Conservation (phyloP, 495 filamentous ascomycete species). For the Aspergillus nidulans region DNA sequence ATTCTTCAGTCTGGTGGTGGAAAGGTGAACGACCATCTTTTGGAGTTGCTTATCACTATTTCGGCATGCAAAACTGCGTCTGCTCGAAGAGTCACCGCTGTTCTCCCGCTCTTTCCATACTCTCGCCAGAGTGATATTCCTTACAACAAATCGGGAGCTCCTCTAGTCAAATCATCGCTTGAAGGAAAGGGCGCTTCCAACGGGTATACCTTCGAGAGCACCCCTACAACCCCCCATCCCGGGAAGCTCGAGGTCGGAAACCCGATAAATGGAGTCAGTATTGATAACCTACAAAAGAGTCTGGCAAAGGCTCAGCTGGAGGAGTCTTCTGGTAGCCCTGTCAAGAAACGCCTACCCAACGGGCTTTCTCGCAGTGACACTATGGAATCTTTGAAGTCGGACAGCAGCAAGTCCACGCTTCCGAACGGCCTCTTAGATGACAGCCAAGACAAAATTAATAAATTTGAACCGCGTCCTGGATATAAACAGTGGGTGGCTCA, state of each 20-base stretch:
- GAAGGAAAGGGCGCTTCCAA: conserved; percentile 43
- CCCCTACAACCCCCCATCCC: conserved; percentile 77
- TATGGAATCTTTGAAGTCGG: conserved; percentile 52
- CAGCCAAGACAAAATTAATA: conserved; percentile 43
- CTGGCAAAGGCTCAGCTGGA: conserved; percentile 59
- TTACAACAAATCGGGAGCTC: conserved; percentile 91
- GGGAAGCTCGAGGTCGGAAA: conserved; percentile 58
- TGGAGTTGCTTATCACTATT: conserved; percentile 94
- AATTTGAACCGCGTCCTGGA: conserved; percentile 79
- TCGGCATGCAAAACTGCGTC: conserved; percentile 97
- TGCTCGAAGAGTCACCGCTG: conserved; percentile 84
- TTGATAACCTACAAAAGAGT: conserved; percentile 59
- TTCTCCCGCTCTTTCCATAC: conserved; percentile 95
- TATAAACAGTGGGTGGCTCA: conserved; percentile 99
- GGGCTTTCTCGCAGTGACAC: conserved; percentile 55
- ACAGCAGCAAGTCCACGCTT: conserved; percentile 23
- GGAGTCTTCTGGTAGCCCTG: conserved; percentile 42
- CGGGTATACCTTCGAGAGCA: conserved; percentile 90
- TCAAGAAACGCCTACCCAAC: conserved; percentile 37
- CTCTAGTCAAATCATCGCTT: conserved; percentile 63
- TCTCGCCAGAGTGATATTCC: conserved; percentile 91
- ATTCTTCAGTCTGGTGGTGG: conserved; percentile 88
- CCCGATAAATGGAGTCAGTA: conserved; percentile 58
- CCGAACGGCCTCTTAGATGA: conserved; percentile 46
- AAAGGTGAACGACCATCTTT: conserved; percentile 90